Percentiles rank a stretch among this genome's conserved stretches.
These are phyloP conservation scores for Penicillium rolfsii DNA, from an alignment of 2,329 filamentous ascomycete genomes.

Conservation along the genomic window DNA sequence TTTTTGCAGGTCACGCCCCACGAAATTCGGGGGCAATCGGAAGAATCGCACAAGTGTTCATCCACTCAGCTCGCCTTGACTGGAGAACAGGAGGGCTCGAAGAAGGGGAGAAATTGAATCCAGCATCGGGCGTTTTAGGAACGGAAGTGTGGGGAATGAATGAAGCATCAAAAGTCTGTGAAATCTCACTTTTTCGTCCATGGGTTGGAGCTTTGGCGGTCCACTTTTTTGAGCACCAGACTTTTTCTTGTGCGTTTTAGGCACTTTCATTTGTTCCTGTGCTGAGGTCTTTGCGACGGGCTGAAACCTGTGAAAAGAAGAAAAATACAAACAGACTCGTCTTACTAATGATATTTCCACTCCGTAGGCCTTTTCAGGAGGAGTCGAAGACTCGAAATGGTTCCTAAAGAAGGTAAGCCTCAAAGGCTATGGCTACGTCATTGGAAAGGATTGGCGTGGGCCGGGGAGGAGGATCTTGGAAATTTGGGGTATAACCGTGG, in stretches of 20 bases:
- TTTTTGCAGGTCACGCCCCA: conserved; percentile 18
- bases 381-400: not conserved
- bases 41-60: not conserved
- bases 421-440: conserved; percentile 15
- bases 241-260: not conserved
- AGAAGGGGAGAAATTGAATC: not conserved
- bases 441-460: not conserved
- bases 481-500: not conserved
- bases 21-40: conserved; percentile 22
- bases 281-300: too few relatives aligned
- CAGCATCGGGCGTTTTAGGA: conserved; percentile 30
- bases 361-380: not conserved
- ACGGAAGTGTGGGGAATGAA: conserved; percentile 17
- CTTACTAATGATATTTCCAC: not conserved
- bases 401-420: not conserved
- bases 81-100: conserved; percentile 8
- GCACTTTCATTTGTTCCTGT: not conserved
- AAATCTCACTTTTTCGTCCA: not conserved
- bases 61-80: conserved; percentile 15
- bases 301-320: too few relatives aligned
- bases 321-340: not conserved
- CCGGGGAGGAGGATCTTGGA: not conserved
- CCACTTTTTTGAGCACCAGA: not conserved
- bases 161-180: not conserved
- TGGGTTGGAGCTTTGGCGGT: not conserved